Percentiles rank a stretch among this genome's conserved stretches.
These are phyloP conservation scores for Botryotinia convoluta DNA, from an alignment of 2,329 filamentous ascomycete species.

Conservation along the genomic window DNA sequence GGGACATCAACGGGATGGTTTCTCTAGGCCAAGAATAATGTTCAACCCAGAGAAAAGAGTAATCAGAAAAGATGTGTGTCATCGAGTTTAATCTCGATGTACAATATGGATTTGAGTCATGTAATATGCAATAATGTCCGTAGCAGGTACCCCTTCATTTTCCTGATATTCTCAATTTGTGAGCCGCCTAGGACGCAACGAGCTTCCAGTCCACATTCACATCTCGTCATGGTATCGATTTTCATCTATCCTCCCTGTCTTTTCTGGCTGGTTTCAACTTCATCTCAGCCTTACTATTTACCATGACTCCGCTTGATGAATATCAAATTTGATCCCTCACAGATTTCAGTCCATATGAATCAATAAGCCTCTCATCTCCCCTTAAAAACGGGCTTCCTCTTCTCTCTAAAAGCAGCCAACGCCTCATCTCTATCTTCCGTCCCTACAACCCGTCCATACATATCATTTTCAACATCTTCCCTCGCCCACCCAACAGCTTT, in stretches of 20 bases:
- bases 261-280: not conserved
- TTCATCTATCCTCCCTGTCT: not conserved
- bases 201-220: not conserved
- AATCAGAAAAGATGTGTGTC: fast-evolving
- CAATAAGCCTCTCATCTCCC: conserved; percentile 40
- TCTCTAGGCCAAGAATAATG: not conserved
- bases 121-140: not conserved
- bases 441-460: conserved; percentile 78
- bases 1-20: fast-evolving
- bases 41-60: not conserved
- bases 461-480: conserved; percentile 79
- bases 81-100: not conserved
- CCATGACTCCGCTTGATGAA: not conserved
- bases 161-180: not conserved
- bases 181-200: not conserved
- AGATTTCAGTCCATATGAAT: not conserved
- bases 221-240: not conserved
- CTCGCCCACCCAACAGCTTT: conserved; percentile 71
- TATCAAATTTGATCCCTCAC: not conserved
- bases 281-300: not conserved
- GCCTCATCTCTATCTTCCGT: conserved; percentile 90
- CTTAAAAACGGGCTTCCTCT: conserved; percentile 67
- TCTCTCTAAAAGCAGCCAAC: conserved; percentile 77
- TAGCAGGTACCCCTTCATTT: not conserved
- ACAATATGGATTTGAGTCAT: not conserved